A percentile compares a stretch with the other conserved stretches of the same genome.
Evolutionary conservation across 2,329 filamentous ascomycete species (phyloP).

Genomic region (Scortechinia acanthostroma): DNA sequence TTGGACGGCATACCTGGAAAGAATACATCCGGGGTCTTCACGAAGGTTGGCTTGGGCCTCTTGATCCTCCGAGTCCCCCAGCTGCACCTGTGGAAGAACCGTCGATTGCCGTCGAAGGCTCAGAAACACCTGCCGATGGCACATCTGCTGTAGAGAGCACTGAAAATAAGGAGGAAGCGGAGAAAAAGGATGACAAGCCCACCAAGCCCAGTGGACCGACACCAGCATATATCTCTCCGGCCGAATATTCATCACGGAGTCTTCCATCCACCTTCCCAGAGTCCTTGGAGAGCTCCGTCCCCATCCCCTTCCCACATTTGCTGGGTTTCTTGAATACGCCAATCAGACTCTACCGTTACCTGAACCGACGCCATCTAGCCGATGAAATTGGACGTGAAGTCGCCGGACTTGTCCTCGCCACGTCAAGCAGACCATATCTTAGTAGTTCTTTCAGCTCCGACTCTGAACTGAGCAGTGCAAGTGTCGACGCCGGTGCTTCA

Average conservation of each 20-base stretch:
- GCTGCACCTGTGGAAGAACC: conserved; percentile 3
- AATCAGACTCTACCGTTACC: conserved; percentile 61
- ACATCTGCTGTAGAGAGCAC: conserved; percentile 7
- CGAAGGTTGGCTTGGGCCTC: conserved; percentile 67
- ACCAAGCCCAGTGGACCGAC: conserved; percentile 29
- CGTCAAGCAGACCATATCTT: conserved; percentile 5
- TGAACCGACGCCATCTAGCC: conserved; percentile 55
- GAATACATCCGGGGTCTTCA: conserved; percentile 68
- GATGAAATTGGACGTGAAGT: conserved; percentile 64
- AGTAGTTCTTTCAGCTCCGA: conserved; percentile 7
- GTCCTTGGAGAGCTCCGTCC: conserved; percentile 47
- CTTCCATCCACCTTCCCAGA: conserved; percentile 45
- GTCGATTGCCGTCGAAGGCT: conserved; percentile 9
- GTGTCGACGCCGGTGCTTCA: conserved; percentile 12
- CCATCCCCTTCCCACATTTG: conserved; percentile 60
- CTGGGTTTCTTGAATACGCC: conserved; percentile 71
- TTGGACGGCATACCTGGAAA: conserved; percentile 70
- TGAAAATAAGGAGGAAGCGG: conserved; percentile 15
- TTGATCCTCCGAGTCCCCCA: conserved; percentile 35
- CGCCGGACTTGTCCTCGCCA: conserved; percentile 52
- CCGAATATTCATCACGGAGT: conserved; percentile 43
- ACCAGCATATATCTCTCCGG: conserved; percentile 49
- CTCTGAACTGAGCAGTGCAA: conserved; percentile 9
- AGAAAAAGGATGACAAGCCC: conserved; percentile 29
- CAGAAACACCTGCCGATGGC: conserved; percentile 6